Conservation (phyloP, 371 early-diverging fungal genomes). For the Dichotomocladium elegans region DNA sequence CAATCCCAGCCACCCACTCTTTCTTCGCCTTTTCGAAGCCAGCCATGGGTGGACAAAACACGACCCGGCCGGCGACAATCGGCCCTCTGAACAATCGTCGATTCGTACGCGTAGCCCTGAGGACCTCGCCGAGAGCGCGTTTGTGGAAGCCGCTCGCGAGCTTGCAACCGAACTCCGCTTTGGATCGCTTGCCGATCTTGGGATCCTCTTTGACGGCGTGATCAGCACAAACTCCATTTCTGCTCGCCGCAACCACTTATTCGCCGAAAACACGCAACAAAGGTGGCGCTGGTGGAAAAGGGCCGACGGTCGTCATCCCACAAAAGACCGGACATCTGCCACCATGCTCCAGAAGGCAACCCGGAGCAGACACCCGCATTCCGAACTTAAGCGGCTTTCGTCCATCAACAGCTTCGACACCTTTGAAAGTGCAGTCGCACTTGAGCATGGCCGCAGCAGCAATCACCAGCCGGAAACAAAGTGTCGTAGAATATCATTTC, state of each 20-base stretch:
- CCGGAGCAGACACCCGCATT: no score
- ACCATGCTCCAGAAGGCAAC: no score
- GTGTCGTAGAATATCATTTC: background rate
- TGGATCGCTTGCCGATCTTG: slow-evolving; percentile 19
- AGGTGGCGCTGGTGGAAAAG: background rate
- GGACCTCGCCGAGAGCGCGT: slow-evolving; percentile 12
- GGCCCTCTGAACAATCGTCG: slow-evolving; percentile 15
- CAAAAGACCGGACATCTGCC: background rate
- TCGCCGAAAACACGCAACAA: background rate
- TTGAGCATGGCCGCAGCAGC: background rate
- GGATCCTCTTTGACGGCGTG: slow-evolving; percentile 28
- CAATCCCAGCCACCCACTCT: slow-evolving; percentile 7
- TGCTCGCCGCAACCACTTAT: background rate
- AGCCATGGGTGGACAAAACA: slow-evolving; percentile 11
- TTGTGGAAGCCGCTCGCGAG: slow-evolving; percentile 24
- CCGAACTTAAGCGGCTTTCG: background rate
- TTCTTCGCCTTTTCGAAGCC: slow-evolving; percentile 9
- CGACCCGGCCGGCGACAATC: slow-evolving; percentile 2
- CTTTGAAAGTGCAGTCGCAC: no score
- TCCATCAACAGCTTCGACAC: background rate
- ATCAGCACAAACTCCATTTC: slow-evolving; percentile 22
- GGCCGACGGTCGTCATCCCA: background rate
- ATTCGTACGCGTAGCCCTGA: slow-evolving; percentile 5
- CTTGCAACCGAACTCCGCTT: slow-evolving; percentile 22
- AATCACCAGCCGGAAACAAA: background rate